A percentile compares a stretch with the other conserved stretches of the same genome.
Conservation (phyloP, 75 land plant species). For the Picea glauca region DNA sequence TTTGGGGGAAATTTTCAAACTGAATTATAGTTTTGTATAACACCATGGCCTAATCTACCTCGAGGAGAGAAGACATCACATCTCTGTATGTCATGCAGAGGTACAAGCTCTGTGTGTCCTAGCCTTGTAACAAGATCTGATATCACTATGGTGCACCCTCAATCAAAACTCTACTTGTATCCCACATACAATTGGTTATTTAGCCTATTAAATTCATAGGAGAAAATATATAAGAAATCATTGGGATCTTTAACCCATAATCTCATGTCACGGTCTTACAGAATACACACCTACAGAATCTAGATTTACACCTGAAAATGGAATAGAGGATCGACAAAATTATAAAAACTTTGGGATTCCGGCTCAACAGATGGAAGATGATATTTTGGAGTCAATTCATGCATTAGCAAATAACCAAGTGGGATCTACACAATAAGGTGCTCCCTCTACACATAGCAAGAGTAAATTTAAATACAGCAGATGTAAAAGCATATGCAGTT, state of each 20-base stretch:
- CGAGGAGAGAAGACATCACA: conserved; percentile 53
- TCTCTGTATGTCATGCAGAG: conserved; percentile 63
- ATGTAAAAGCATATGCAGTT: background rate
- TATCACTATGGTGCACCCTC: too few relatives aligned
- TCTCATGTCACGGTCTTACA: too few relatives aligned
- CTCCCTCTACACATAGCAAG: background rate
- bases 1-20: conserved; percentile 63
- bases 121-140: too few relatives aligned
- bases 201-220: too few relatives aligned
- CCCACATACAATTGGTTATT: too few relatives aligned
- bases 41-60: conserved; percentile 41
- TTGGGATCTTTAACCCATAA: too few relatives aligned
- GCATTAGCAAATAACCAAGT: background rate
- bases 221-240: too few relatives aligned
- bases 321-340: conserved; percentile 1
- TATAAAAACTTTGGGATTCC: background rate
- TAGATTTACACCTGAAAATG: conserved; percentile 4
- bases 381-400: background rate
- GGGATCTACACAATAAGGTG: background rate
- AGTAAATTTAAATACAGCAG: background rate
- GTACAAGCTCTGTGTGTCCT: conserved; percentile 3
- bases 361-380: background rate
- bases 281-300: conserved; percentile 3
- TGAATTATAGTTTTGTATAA: conserved; percentile 57
- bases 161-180: too few relatives aligned